Evolutionary conservation across 805 yeast genomes (phyloP), one percentile per base, ranked within the genome.

Genomic region (Schwanniomyces vanrijiae): DNA sequence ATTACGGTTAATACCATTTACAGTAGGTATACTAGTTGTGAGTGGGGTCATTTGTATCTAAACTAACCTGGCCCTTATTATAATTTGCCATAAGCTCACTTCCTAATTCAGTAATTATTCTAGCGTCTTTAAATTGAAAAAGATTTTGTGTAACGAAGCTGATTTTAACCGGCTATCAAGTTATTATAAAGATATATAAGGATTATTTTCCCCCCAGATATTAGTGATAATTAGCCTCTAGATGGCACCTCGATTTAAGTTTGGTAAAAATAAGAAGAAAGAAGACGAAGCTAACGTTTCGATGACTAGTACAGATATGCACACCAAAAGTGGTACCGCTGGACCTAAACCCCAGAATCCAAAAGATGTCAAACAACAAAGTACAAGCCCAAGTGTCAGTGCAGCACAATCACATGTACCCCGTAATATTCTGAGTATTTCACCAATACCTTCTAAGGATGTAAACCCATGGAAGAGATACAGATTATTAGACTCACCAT

Each of bases 401-500:
- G 19, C 21, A 8, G 31, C 20, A 33, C 43, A 18, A 31, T 28
- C n/a, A 14, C 25, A 37, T 5, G 4, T 14, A 38, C 44, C 29
- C 55, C 53, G 29, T 58, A 53, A 24, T 39, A 37, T 20, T 5
- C 13, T 14, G 18, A n/a, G 25, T 19, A 20, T 14, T 19, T 19
- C 39, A 3, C 11, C 20, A 19, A 40, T 44, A 37, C n/a, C 39
- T 7, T 42, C 40, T 20, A 37, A 28, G 13, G 46, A 47, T 34
- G 55, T 61, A 34, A 71, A 83, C 0, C 90, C 91, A 1, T 88
- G 94, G 95, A 73, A 71, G 43, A 73, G 85, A 53, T 77, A 79
- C 52, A 83, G 82, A 58, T 67, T 88, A 13, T 71, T 71, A 48
- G 78, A 82, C 53, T 87, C 94, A 2, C 99, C 98, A 1, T 90